Evolutionary conservation across 2,329 filamentous ascomycete genomes (phyloP), one percentile per base, ranked within the genome.

Genomic region (Aureobasidium sp.): DNA sequence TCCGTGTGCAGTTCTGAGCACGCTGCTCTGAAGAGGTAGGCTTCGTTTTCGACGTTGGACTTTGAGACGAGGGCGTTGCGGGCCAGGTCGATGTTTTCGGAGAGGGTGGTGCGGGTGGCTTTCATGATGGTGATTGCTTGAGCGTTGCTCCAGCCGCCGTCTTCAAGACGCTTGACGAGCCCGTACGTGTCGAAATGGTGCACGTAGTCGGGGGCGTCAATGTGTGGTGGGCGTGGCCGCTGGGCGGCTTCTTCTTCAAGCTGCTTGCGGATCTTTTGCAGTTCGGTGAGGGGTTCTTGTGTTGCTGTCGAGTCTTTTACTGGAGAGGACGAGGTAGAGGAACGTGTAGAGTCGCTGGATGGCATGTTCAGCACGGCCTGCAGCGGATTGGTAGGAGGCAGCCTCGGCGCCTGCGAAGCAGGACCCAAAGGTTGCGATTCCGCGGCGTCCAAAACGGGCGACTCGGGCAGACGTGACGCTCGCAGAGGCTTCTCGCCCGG

Each of bases 161-260:
- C 77, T 20, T 86, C 82, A 17, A 99, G 84, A 68, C 90, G 85
- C 70, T 88, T 88, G 17, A 97, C 94, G 5, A 97, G 83, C 15
- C 86, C 87, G 75, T 94, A 99, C 27, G 88, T 96, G 76, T 99
- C 93, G 75, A 99, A 99, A 76, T 97, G 91, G 77, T 99, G 94
- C 37, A 96, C 86, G 71, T 96, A 95, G 1, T 87, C 89, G 8
- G 89, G 84, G 0, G 90, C 83, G 52, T 85, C 81, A 71, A 89
- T 83, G 71, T 91, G 86, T 5, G 87, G 87, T 25, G 84, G 82
- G 69, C 66, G 1, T 73, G 73, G 27, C n/a, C 60, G 39, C 17
- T 45, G 39, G 15, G 48, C 58, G 36, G 44, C 60, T 56, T 55
- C 60, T 48, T 62, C 47, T 31, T 49, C 45, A 25, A 60, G 25